Conservation (phyloP, 2,329 filamentous ascomycete genomes). For the Ceratocystis alfenasii region DNA sequence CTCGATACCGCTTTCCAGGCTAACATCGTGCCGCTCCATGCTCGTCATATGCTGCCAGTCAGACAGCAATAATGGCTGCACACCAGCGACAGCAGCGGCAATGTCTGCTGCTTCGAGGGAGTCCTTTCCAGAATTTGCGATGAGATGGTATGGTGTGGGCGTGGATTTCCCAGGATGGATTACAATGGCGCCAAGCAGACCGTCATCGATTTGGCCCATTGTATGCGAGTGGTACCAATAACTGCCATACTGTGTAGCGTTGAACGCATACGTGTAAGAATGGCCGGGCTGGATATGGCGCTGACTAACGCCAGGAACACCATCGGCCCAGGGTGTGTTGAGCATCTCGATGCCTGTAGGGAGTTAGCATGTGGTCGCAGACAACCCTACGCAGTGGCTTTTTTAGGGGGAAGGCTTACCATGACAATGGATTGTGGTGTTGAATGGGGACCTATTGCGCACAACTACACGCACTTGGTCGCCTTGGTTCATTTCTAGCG, state of each 20-base stretch:
- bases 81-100: constrained; percentile 36
- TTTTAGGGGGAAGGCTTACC: constrained; percentile 27
- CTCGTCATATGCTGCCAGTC: constrained; percentile 48
- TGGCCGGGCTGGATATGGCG: constrained; percentile 37
- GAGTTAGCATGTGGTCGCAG: not conserved
- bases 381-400: not conserved
- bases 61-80: constrained; percentile 40
- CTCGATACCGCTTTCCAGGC: constrained; percentile 36
- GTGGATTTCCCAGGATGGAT: constrained; percentile 32
- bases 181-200: constrained; percentile 44
- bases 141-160: constrained; percentile 39
- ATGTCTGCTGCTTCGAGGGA: constrained; percentile 28
- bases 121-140: constrained; percentile 30
- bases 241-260: constrained; percentile 44
- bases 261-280: constrained; percentile 43
- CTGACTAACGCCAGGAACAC: constrained; percentile 46
- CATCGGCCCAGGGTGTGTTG: constrained; percentile 48
- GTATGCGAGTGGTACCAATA: constrained; percentile 52
- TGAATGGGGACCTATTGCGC: constrained; percentile 36
- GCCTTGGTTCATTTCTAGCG: constrained; percentile 42
- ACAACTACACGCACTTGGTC: constrained; percentile 38
- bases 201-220: constrained; percentile 46
- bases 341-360: constrained; percentile 37
- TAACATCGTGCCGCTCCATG: constrained; percentile 35
- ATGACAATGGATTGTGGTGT: constrained; percentile 41